Conservation (phyloP, 371 early-diverging fungal species). For the Haplosporangium sp. region DNA sequence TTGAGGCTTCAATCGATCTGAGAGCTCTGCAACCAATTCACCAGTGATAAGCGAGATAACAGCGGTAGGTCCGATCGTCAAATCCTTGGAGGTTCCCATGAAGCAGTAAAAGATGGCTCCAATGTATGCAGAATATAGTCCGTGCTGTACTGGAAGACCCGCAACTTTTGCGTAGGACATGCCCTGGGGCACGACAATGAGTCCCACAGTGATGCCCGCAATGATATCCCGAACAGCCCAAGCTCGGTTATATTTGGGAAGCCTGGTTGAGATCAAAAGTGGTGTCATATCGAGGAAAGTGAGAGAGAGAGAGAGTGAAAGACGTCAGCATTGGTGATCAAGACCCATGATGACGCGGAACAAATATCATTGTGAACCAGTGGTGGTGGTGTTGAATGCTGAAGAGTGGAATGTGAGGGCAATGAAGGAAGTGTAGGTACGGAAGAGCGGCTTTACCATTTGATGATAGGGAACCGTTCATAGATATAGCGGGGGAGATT, state of each 20-base stretch:
- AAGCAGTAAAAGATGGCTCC: slow-evolving; percentile 83
- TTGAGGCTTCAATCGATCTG: slow-evolving; percentile 52
- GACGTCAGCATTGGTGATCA: neutral
- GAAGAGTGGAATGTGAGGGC: neutral
- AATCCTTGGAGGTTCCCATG: slow-evolving; percentile 87
- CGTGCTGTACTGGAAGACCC: slow-evolving; percentile 82
- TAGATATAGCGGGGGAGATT: slow-evolving; percentile 41
- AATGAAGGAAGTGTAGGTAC: neutral
- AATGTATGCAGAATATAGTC: slow-evolving; percentile 87
- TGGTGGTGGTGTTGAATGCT: too few species aligned
- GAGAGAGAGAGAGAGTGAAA: neutral
- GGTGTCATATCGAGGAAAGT: neutral
- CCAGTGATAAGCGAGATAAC: slow-evolving; percentile 80
- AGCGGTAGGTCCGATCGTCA: slow-evolving; percentile 91
- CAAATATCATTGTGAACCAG: too few species aligned
- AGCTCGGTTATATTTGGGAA: slow-evolving; percentile 54
- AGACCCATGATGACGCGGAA: neutral
- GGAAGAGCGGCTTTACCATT: slow-evolving; percentile 29
- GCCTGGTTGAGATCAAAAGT: slow-evolving; percentile 25
- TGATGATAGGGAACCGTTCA: slow-evolving; percentile 48
- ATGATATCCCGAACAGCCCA: slow-evolving; percentile 89
- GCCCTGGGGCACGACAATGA: slow-evolving; percentile 86
- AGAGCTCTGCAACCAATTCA: slow-evolving; percentile 57
- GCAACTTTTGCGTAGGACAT: slow-evolving; percentile 90
- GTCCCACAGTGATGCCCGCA: slow-evolving; percentile 88